A percentile compares a stretch with the other conserved stretches of the same genome.
These are phyloP conservation scores for Trametes cubensis DNA, from an alignment of 768 basidiomycete genomes.

Conservation along the genomic window DNA sequence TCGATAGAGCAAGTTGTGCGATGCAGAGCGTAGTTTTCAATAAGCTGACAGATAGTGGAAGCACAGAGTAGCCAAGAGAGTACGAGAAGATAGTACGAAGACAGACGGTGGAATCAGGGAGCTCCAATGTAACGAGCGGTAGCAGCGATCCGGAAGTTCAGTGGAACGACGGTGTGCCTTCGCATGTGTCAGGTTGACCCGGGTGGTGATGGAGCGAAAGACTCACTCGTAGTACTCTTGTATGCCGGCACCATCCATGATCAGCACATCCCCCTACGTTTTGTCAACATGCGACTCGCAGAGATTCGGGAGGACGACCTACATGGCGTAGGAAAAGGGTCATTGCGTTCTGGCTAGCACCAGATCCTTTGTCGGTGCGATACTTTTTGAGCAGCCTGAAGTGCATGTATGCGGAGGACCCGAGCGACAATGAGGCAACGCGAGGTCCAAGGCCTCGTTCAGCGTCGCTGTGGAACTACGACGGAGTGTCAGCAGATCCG, in stretches of 20 bases:
- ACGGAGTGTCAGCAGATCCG: neutral
- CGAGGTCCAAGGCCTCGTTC: slow-evolving; percentile 73
- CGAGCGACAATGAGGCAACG: slow-evolving; percentile 77
- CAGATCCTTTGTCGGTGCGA: slow-evolving; percentile 35
- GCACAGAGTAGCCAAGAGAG: neutral
- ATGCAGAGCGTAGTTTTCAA: neutral
- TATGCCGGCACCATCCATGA: slow-evolving; percentile 73
- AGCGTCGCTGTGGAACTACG: slow-evolving; percentile 77
- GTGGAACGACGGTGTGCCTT: slow-evolving; percentile 76
- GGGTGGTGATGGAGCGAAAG: neutral
- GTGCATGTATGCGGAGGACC: slow-evolving; percentile 78
- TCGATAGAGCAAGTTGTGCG: no score
- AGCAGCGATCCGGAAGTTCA: slow-evolving; percentile 77
- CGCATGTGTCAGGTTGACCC: slow-evolving; percentile 11
- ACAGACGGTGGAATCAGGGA: neutral
- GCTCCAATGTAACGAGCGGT: slow-evolving; percentile 68
- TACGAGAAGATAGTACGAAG: neutral
- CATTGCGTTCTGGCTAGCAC: slow-evolving; percentile 41
- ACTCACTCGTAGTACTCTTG: slow-evolving; percentile 74
- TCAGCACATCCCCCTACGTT: slow-evolving; percentile 71
- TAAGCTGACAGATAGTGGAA: neutral
- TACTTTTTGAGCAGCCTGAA: slow-evolving; percentile 57
- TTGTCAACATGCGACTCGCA: neutral
- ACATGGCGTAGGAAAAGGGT: slow-evolving; percentile 71
- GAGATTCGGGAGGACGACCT: slow-evolving; percentile 23